Evolutionary conservation across 495 filamentous ascomycete species (phyloP).

Genomic region (Xylaria grammica): DNA sequence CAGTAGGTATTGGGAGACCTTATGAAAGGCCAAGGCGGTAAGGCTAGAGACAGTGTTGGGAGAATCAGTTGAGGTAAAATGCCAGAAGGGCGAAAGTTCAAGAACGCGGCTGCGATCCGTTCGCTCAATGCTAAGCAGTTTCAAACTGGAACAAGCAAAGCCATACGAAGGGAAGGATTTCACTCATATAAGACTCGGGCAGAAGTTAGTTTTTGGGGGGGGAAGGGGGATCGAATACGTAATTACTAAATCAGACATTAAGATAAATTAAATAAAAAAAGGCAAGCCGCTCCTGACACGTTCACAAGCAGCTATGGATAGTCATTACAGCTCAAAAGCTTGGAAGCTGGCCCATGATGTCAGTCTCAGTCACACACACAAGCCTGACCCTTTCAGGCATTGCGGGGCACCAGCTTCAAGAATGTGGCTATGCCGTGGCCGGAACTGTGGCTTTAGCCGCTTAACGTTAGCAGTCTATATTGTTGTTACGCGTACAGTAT

Average conservation of each 20-base stretch:
- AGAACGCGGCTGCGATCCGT: background rate
- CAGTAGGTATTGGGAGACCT: slow-evolving; percentile 11
- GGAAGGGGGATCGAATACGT: too few relatives aligned
- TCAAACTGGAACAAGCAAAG: slow-evolving; percentile 2
- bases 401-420: slow-evolving; percentile 1
- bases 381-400: background rate
- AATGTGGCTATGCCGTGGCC: slow-evolving; percentile 9
- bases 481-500: too few relatives aligned
- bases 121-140: slow-evolving; percentile 11
- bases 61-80: background rate
- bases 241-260: background rate
- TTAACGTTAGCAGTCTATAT: too few relatives aligned
- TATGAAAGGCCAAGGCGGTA: background rate
- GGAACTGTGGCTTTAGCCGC: background rate
- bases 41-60: background rate
- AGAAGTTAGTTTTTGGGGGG: background rate
- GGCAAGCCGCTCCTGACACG: background rate
- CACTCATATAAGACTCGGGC: background rate
- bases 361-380: background rate
- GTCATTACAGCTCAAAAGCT: background rate
- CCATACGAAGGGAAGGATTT: background rate
- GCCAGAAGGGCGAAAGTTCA: background rate
- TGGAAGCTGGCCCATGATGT: slow-evolving; percentile 19
- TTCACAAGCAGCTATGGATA: background rate
- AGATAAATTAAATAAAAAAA: background rate